phyloP scores from a whole-genome alignment of 176 grass and related monocot species.

The Elymus sibiricus region DNA sequence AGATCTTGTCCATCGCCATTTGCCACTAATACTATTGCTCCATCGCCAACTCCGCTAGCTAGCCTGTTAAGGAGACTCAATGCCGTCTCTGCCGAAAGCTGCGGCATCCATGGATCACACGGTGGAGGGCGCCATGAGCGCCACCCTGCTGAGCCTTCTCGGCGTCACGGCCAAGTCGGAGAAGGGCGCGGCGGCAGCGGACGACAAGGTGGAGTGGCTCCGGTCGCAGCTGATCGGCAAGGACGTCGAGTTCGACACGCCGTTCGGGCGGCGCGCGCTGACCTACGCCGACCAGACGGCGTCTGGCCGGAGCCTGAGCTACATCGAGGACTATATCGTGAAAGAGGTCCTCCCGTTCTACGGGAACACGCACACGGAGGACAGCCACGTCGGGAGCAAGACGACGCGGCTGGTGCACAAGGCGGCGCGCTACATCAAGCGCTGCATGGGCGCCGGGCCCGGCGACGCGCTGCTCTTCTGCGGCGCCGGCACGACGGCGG shows the following conservation, averaged over 20 bases:
- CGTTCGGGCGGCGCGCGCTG: slow-evolving; percentile 57
- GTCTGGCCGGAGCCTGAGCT: slow-evolving; percentile 57
- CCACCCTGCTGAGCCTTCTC: slow-evolving; percentile 28
- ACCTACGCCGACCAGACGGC: slow-evolving; percentile 85
- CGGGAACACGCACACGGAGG: slow-evolving; percentile 82
- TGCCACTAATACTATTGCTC: not conserved
- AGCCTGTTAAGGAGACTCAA: not conserved
- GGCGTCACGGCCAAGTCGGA: not conserved
- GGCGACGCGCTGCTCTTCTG: slow-evolving; percentile 69
- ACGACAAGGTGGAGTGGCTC: slow-evolving; percentile 63
- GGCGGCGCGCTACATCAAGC: slow-evolving; percentile 64
- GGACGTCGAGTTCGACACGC: slow-evolving; percentile 55
- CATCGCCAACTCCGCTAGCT: not conserved
- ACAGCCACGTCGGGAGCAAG: slow-evolving; percentile 80
- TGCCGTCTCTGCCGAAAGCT: slow-evolving; percentile 16
- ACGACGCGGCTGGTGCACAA: slow-evolving; percentile 57
- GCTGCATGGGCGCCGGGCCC: slow-evolving; percentile 51
- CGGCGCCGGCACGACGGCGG: slow-evolving; percentile 60
- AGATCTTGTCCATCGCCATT: not conserved
- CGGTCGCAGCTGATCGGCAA: slow-evolving; percentile 62
- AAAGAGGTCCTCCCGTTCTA: slow-evolving; percentile 76
- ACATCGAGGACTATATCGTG: slow-evolving; percentile 74
- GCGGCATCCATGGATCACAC: not conserved
- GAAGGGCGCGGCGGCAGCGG: not conserved
- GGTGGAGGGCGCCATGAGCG: slow-evolving; percentile 5